Conservation (phyloP, 2,329 filamentous ascomycete genomes). For the Teratosphaeriaceae sp. region DNA sequence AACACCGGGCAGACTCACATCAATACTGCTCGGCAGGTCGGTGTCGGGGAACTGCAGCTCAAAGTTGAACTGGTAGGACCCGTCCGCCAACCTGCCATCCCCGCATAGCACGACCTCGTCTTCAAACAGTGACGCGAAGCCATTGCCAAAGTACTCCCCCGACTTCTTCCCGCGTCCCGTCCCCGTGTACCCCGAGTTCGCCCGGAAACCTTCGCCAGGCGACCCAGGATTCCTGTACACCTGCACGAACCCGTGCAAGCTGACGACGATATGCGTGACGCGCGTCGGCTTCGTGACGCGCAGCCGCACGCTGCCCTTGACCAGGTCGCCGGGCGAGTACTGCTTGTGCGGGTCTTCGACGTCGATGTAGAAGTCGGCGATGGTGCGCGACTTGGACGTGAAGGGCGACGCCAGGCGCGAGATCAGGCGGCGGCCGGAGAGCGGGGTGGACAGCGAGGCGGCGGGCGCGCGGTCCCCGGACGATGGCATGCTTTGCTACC, state of each 20-base stretch:
- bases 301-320: slow-evolving; percentile 66
- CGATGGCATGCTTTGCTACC: slow-evolving; percentile 12
- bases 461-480: slow-evolving; percentile 10
- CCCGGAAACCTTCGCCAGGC: slow-evolving; percentile 47
- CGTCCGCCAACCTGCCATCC: slow-evolving; percentile 66
- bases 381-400: slow-evolving; percentile 52
- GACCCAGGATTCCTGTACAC: slow-evolving; percentile 67
- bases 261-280: slow-evolving; percentile 73
- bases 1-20: slow-evolving; percentile 53
- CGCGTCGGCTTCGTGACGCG: slow-evolving; percentile 67
- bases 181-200: slow-evolving; percentile 43
- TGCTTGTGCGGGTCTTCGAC: slow-evolving; percentile 71
- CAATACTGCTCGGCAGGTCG: slow-evolving; percentile 82
- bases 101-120: slow-evolving; percentile 76
- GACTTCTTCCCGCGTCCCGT: slow-evolving; percentile 47
- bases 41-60: slow-evolving; percentile 63
- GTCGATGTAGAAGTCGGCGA: slow-evolving; percentile 72
- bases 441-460: slow-evolving; percentile 3
- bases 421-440: slow-evolving; percentile 34
- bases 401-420: slow-evolving; percentile 53
- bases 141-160: slow-evolving; percentile 62
- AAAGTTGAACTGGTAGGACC: slow-evolving; percentile 74
- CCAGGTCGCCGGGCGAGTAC: slow-evolving; percentile 67
- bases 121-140: slow-evolving; percentile 73
- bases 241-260: slow-evolving; percentile 70